These are phyloP conservation scores for Petasospora fabianii DNA, from an alignment of 1,139 yeast genomes.

Conservation along the genomic window DNA sequence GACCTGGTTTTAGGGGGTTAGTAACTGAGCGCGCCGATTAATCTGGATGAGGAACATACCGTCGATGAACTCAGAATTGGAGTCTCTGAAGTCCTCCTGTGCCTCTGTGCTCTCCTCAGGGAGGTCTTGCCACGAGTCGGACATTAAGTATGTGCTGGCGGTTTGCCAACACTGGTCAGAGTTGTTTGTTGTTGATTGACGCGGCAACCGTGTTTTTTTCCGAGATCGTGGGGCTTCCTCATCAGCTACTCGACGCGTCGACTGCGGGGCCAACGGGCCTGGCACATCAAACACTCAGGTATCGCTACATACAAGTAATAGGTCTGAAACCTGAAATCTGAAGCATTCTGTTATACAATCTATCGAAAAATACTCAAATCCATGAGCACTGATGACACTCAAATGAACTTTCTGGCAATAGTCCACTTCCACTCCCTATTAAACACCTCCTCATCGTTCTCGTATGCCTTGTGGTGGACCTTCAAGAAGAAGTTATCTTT, in stretches of 20 bases:
- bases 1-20: slow-evolving; percentile 37
- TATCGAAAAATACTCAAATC: too few species aligned
- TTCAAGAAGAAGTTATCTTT: slow-evolving; percentile 25
- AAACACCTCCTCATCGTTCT: slow-evolving; percentile 24
- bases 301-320: too few species aligned
- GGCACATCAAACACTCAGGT: too few species aligned
- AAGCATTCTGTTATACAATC: too few species aligned
- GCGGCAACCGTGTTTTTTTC: too few species aligned
- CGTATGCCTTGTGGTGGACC: slow-evolving; percentile 29
- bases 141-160: slow-evolving; percentile 12
- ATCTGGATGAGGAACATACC: slow-evolving; percentile 12
- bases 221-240: too few species aligned
- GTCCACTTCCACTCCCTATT: slow-evolving; percentile 26
- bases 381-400: neutral
- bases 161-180: too few species aligned
- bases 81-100: slow-evolving; percentile 20
- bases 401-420: slow-evolving; percentile 19
- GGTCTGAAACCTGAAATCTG: too few species aligned
- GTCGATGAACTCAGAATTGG: slow-evolving; percentile 16
- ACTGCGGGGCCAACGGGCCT: too few species aligned
- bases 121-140: slow-evolving; percentile 28
- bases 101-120: slow-evolving; percentile 17
- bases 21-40: neutral
- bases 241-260: too few species aligned
- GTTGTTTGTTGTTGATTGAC: too few species aligned